Base-by-base conservation (phyloP, 1,139 yeast genomes). In the Yamadazyma taylorii region DNA sequence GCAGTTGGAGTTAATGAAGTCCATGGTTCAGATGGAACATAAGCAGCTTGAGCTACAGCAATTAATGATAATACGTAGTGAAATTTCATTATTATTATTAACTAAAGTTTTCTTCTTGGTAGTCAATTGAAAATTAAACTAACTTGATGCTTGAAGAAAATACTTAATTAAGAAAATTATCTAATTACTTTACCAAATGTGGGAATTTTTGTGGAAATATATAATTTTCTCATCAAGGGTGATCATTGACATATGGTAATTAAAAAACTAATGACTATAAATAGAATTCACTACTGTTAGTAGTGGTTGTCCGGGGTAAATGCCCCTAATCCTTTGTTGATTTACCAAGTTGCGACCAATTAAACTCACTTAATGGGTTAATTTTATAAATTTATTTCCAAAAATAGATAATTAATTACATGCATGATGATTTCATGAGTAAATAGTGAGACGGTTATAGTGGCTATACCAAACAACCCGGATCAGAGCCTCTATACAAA, bases 1-100 rank as follows among this genome's bases (percentile, higher is more conserved):
- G 62, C 64, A 37, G 54, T 52, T n/a, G 67, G 66, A 15, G 66
- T 61, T 39, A 62, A 60, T 24, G 53, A 48, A 23, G 60, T 52
- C 59, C 62, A 61, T 11, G 48, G 46, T 26, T 40, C 47, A 13
- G 45, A 36, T 31, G 55, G 48, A 15, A 54, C 55, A 6, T 54
- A 41, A 24, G 62, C 61, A 29, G 51, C 47, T 23, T 56, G 56
- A 9, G 51, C 52, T 32, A 41, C 25, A 5, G 38, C 35, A 25
- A 37, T 31, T 16, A 41, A 15, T 12, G 47, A 26, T 36, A 42
- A 41, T 32, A 41, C 40, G 27, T 21, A 23, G 17, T 37, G 21
- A 15, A 39, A 37, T 32, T 39, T 46, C 51, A 45, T 47, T 14
- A 17, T 34, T 12, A 7, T 12, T 7, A 25, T 7, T 25, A 17